Conservation (phyloP, 176 grass and related monocot species). For the Phoenix dactylifera region DNA sequence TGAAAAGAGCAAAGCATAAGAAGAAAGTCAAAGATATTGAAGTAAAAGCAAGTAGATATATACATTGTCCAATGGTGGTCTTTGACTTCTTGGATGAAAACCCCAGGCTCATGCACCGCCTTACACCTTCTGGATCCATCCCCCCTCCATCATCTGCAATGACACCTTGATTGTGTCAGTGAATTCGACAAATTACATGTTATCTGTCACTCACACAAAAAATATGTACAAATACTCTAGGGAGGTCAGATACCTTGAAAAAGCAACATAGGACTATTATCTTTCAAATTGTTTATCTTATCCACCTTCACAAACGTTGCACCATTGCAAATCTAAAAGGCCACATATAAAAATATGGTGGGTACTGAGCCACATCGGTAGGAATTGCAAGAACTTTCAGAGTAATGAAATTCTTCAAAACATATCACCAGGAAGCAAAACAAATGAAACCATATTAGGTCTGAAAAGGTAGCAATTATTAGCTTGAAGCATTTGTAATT, state of each 20-base stretch:
- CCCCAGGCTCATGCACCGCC: constrained; percentile 87
- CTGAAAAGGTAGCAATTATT: too few species aligned
- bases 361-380: too few species aligned
- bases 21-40: too few species aligned
- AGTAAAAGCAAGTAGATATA: constrained; percentile 3
- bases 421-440: too few species aligned
- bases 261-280: constrained; percentile 70
- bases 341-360: constrained; percentile 23
- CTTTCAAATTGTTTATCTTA: constrained; percentile 67
- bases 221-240: constrained; percentile 2
- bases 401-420: too few species aligned
- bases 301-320: constrained; percentile 89
- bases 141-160: constrained; percentile 89
- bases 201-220: neutral
- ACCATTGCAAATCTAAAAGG: constrained; percentile 64
- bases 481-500: too few species aligned
- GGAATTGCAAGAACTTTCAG: too few species aligned
- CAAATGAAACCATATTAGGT: too few species aligned
- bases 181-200: constrained; percentile 4
- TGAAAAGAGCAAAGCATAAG: too few species aligned
- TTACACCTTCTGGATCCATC: constrained; percentile 88
- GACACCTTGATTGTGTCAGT: neutral
- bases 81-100: constrained; percentile 97
- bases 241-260: constrained; percentile 64
- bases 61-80: constrained; percentile 94